Conservation (phyloP, 495 filamentous ascomycete species). For the Letharia lupina region DNA sequence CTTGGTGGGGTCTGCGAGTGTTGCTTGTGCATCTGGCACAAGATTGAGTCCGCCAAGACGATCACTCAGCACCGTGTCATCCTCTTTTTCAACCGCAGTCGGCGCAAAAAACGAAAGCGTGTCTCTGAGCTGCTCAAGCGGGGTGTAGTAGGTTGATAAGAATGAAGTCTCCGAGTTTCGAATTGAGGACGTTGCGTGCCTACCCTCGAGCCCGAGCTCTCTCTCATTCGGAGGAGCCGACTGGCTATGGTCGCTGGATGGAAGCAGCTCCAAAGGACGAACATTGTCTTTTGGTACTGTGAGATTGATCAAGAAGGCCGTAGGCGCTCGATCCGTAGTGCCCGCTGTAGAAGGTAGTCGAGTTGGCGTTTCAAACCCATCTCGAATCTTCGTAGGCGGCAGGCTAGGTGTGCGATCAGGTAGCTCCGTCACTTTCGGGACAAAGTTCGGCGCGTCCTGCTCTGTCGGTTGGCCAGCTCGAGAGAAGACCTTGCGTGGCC, state of each 20-base stretch:
- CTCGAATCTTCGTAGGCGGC: background rate
- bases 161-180: background rate
- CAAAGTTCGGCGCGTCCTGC: background rate
- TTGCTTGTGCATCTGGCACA: background rate
- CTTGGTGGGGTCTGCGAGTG: background rate
- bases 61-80: background rate
- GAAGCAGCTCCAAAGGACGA: background rate
- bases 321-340: background rate
- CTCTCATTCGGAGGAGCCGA: background rate
- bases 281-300: background rate
- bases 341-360: background rate
- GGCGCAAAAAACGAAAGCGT: slow-evolving; percentile 1
- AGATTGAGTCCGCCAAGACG: background rate
- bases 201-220: background rate
- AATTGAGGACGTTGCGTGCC: background rate
- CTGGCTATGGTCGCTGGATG: background rate
- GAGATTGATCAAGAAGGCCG: background rate
- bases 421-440: slow-evolving; percentile 16
- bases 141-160: slow-evolving; percentile 1
- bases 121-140: slow-evolving; percentile 8
- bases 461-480: slow-evolving; percentile 5
- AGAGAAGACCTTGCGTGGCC: slow-evolving; percentile 18
- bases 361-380: background rate
- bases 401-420: slow-evolving; percentile 3
- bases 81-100: background rate